Base-by-base conservation (phyloP, 169 alveolate species). In the Cryptosporidium bovis region DNA sequence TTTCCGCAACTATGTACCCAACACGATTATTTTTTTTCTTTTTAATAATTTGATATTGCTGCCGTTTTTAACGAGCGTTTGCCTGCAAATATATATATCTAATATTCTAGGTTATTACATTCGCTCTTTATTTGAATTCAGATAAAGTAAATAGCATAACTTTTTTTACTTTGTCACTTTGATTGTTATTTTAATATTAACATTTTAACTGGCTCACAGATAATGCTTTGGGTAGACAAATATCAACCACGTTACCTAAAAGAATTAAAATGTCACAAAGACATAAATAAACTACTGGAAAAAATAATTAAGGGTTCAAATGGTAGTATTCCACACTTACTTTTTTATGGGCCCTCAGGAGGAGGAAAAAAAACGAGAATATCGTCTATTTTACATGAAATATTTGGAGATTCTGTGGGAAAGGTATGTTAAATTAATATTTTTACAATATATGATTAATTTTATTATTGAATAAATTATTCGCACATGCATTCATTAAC, bases 261-360 rank as follows among this genome's bases (percentile, higher is more conserved):
- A 33, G 95, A 95, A 29, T 91, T 96, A 68, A 90, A 83, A 15
- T 95, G 95, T 67, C 97, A 97, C 91, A 92, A 91, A 65, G 94
- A 91, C 31, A 90, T 95, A 55, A 94, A 95, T 15, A 91, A 92
- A 27, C 91, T 96, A 48, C 90, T 98, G 34, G 84, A 68, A 34
- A 93, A 95, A 82, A 93, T 98, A 12, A 95, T 96, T 20, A 66
- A 91, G 64, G 91, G 91, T 65, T 91, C 95, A 20, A 93, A 95
- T 71, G 96, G 94, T 34, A 98, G 95, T 92, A 93, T 97, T 77
- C 99, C 99, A 18, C 99, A 98, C 84, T 90, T 98, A 24, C 96
- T 98, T 36, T 96, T 98, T 92, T 98, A 98, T 90, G 99, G 99
- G 7, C 98, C 99, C 0, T 95, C 97, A 20, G 99, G 99, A 29